These are phyloP conservation scores for Quercus gilva DNA, from an alignment of 306 rosid genomes.

Conservation along the genomic window DNA sequence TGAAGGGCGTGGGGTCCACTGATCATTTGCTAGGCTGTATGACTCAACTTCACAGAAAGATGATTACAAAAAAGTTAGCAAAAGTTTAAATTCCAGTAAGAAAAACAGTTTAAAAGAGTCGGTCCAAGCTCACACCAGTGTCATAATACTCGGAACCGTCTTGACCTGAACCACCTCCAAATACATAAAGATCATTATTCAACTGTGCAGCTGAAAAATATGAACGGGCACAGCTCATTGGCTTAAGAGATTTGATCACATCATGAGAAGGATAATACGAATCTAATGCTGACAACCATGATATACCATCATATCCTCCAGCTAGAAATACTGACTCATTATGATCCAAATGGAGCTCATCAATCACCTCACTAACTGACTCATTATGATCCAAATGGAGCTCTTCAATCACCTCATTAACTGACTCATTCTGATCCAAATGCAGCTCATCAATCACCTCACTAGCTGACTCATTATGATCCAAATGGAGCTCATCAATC, in stretches of 20 bases:
- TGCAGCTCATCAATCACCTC: too few species aligned
- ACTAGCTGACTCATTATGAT: too few species aligned
- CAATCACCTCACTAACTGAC: too few species aligned
- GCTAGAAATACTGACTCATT: constrained; percentile 59
- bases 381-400: too few species aligned
- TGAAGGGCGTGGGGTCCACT: constrained; percentile 69
- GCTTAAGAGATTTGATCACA: constrained; percentile 39
- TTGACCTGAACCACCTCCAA: constrained; percentile 34
- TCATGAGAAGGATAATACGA: constrained; percentile 48
- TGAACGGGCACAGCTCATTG: constrained; percentile 42
- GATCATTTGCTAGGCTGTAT: constrained; percentile 42
- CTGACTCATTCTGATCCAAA: too few species aligned
- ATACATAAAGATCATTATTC: constrained; percentile 50
- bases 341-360: too few species aligned
- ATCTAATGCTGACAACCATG: constrained; percentile 53
- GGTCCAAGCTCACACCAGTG: constrained; percentile 37
- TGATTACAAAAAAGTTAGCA: constrained; percentile 9
- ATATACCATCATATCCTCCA: constrained; percentile 70
- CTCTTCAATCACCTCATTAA: too few species aligned
- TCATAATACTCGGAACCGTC: constrained; percentile 42
- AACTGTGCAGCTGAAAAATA: constrained; percentile 40
- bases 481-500: too few species aligned
- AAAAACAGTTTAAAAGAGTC: constrained; percentile 13
- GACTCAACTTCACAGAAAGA: constrained; percentile 63
- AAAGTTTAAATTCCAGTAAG: background rate